These are phyloP conservation scores for Penicillium sp. DNA, from an alignment of 2,329 filamentous ascomycete genomes.

Conservation along the genomic window DNA sequence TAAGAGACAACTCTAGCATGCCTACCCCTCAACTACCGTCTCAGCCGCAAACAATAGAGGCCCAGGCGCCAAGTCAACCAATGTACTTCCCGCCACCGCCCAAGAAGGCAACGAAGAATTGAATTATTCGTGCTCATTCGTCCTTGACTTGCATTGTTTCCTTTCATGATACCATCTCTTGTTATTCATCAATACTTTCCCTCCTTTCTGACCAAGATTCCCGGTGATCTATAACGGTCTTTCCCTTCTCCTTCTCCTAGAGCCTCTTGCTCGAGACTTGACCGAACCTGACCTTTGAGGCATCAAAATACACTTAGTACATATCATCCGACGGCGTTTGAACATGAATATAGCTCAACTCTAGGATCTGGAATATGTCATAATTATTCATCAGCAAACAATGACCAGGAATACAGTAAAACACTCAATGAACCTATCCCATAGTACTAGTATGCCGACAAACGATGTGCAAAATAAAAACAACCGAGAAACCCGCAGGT, in stretches of 20 bases:
- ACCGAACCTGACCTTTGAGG: slow-evolving; percentile 2
- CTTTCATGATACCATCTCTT: slow-evolving; percentile 19
- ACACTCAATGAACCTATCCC: not conserved
- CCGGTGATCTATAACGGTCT: not conserved
- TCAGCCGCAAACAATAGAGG: slow-evolving; percentile 26
- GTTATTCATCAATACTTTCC: slow-evolving; percentile 5
- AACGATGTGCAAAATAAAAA: slow-evolving; percentile 1
- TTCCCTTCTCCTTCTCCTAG: not conserved
- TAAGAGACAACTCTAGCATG: slow-evolving; percentile 39
- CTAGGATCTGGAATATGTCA: not conserved
- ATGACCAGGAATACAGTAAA: not conserved
- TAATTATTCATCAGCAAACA: slow-evolving; percentile 6
- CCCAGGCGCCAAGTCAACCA: slow-evolving; percentile 16
- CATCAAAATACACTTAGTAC: slow-evolving; percentile 20
- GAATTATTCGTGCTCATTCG: slow-evolving; percentile 6
- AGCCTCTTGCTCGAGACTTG: not conserved
- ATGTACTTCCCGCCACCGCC: slow-evolving; percentile 52
- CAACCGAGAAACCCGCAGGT: not conserved
- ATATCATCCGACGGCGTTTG: slow-evolving; percentile 16
- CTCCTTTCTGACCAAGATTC: slow-evolving; percentile 2
- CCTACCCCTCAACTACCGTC: slow-evolving; percentile 27
- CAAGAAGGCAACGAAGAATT: slow-evolving; percentile 41
- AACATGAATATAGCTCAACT: slow-evolving; percentile 1
- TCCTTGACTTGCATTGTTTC: not conserved
- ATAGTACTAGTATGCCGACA: slow-evolving; percentile 4